Percentiles rank a stretch among this genome's conserved stretches.
Evolutionary conservation across 805 yeast genomes (phyloP).

Genomic region (Barnettozyma sucrosica): DNA sequence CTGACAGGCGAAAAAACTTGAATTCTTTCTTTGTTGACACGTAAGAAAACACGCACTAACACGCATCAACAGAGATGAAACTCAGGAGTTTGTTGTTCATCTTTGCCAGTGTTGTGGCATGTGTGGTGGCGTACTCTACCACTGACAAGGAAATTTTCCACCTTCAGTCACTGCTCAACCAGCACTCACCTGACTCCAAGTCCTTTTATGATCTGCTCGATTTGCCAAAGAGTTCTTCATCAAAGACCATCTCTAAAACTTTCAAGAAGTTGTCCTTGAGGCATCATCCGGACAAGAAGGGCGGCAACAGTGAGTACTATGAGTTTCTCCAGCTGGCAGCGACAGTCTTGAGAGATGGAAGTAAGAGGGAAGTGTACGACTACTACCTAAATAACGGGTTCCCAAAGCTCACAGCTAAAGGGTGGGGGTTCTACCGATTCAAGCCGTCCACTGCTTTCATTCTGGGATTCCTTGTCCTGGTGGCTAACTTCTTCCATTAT

Average conservation of each 20-base stretch:
- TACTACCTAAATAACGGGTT: conserved; percentile 79
- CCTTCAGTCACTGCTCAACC: conserved; percentile 54
- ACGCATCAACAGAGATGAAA: not conserved
- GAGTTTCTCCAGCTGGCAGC: conserved; percentile 75
- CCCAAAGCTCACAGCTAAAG: conserved; percentile 61
- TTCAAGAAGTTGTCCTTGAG: conserved; percentile 65
- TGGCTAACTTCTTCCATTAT: conserved; percentile 55
- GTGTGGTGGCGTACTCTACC: conserved; percentile 46
- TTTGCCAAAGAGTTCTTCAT: conserved; percentile 25
- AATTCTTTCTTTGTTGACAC: not conserved
- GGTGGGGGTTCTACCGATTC: conserved; percentile 58
- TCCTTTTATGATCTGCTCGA: conserved; percentile 30
- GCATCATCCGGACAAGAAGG: conserved; percentile 82
- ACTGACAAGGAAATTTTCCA: conserved; percentile 80
- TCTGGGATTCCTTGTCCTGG: conserved; percentile 41
- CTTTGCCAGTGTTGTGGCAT: not conserved
- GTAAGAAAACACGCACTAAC: no score
- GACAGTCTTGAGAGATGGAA: conserved; percentile 53
- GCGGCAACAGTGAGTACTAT: conserved; percentile 49
- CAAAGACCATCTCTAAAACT: conserved; percentile 54
- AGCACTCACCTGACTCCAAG: conserved; percentile 13
- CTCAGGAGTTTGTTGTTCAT: not conserved
- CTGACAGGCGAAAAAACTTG: not conserved
- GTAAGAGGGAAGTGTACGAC: conserved; percentile 68
- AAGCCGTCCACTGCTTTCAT: conserved; percentile 59